Evolutionary conservation across 306 rosid species (phyloP).

Genomic region (Prunus mongolica): DNA sequence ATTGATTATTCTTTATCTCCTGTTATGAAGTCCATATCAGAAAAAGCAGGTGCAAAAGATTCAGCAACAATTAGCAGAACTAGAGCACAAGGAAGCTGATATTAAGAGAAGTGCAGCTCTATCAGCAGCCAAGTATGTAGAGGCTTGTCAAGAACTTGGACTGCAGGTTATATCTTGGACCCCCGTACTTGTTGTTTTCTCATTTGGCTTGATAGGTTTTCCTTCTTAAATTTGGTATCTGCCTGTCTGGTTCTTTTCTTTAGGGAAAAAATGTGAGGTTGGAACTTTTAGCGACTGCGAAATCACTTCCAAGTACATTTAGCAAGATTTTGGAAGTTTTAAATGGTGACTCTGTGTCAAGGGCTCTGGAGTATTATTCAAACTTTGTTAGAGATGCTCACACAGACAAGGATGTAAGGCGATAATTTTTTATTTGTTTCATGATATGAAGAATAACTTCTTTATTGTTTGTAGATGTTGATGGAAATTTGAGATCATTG

Average conservation of each 20-base stretch:
- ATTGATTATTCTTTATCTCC: conserved; percentile 10
- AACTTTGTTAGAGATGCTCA: conserved; percentile 85
- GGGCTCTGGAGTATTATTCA: conserved; percentile 76
- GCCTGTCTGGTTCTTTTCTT: conserved; percentile 21
- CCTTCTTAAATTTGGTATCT: neutral
- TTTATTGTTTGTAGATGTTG: neutral
- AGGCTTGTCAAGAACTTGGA: conserved; percentile 98
- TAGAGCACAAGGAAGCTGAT: conserved; percentile 95
- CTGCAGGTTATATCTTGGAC: conserved; percentile 57
- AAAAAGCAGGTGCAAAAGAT: conserved; percentile 91
- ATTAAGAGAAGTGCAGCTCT: conserved; percentile 76
- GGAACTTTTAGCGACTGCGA: conserved; percentile 88
- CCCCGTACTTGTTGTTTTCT: conserved; percentile 13
- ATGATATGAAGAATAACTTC: neutral
- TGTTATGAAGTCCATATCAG: conserved; percentile 71
- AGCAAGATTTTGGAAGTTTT: conserved; percentile 64
- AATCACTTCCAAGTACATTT: conserved; percentile 77
- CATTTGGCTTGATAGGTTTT: neutral
- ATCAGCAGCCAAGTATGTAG: conserved; percentile 71
- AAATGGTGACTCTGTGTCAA: conserved; percentile 56
- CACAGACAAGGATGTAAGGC: conserved; percentile 72
- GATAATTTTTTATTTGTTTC: conserved; percentile 20
- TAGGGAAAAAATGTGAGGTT: conserved; percentile 79
- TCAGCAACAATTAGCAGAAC: conserved; percentile 86
- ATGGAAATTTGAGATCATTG: conserved; percentile 7